Conservation (phyloP, 1,139 yeast species). For the Hemisphaericaspora xylofermentans region DNA sequence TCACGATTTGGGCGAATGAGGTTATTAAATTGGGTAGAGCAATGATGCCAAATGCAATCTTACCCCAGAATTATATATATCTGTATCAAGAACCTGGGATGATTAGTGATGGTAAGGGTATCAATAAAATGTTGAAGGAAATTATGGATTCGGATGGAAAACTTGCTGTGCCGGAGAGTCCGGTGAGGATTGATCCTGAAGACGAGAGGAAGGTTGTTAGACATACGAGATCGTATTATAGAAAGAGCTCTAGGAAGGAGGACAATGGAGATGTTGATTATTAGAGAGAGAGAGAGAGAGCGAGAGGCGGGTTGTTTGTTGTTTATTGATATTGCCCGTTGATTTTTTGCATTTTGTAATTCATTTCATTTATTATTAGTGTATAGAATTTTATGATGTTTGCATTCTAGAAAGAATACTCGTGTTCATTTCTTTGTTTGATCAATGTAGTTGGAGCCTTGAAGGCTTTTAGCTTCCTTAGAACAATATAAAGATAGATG, state of each 20-base stretch:
- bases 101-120: conserved; percentile 14
- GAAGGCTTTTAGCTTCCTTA: too few species aligned
- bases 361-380: background rate
- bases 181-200: conserved; percentile 26
- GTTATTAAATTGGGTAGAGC: conserved; percentile 67
- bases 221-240: conserved; percentile 43
- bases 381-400: background rate
- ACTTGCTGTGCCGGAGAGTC: conserved; percentile 17
- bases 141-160: conserved; percentile 19
- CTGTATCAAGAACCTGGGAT: conserved; percentile 21
- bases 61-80: conserved; percentile 41
- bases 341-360: background rate
- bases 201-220: conserved; percentile 33
- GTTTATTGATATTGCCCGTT: background rate
- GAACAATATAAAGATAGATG: too few species aligned
- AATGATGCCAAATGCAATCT: conserved; percentile 60
- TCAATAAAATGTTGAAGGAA: conserved; percentile 34
- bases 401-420: too few species aligned
- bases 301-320: background rate
- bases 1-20: conserved; percentile 66
- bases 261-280: background rate
- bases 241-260: conserved; percentile 19
- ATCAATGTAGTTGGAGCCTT: too few species aligned
- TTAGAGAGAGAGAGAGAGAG: background rate
- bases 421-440: too few species aligned